These are phyloP conservation scores for Perkinsus olseni DNA, from an alignment of 169 alveolate genomes.

Conservation along the genomic window DNA sequence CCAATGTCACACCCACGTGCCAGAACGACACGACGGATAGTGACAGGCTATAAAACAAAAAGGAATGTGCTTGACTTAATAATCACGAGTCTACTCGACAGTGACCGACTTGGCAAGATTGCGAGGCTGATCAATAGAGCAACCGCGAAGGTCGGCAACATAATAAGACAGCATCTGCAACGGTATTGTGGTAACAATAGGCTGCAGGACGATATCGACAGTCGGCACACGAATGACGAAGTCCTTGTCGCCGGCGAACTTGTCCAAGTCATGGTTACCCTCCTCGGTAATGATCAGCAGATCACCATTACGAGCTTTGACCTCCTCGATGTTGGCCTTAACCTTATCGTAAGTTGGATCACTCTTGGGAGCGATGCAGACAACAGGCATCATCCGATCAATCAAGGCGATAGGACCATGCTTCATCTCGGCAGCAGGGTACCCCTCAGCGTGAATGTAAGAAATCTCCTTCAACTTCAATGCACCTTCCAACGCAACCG, in stretches of 20 bases:
- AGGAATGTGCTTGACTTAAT: too few relatives aligned
- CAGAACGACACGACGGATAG: too few relatives aligned
- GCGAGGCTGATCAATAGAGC: slow-evolving; percentile 62
- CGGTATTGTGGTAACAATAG: slow-evolving; percentile 37
- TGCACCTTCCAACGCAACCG: slow-evolving; percentile 94
- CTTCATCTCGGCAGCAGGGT: slow-evolving; percentile 86
- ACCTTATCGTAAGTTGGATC: slow-evolving; percentile 30
- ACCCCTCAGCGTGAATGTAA: slow-evolving; percentile 86
- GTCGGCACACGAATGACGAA: slow-evolving; percentile 6
- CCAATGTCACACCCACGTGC: too few relatives aligned
- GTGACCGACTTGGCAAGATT: slow-evolving; percentile 66
- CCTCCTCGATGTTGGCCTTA: slow-evolving; percentile 45
- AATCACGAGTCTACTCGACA: slow-evolving; percentile 32
- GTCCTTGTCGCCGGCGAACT: slow-evolving; percentile 4
- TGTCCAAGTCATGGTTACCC: slow-evolving; percentile 25
- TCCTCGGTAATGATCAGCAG: slow-evolving; percentile 30
- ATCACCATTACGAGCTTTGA: slow-evolving; percentile 59
- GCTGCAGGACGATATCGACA: slow-evolving; percentile 28
- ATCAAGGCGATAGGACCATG: slow-evolving; percentile 90
- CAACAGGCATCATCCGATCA: slow-evolving; percentile 43
- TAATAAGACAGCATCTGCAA: slow-evolving; percentile 24
- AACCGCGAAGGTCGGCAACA: slow-evolving; percentile 1
- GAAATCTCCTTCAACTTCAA: slow-evolving; percentile 89
- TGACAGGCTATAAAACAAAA: too few relatives aligned
- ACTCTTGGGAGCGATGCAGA: slow-evolving; percentile 26